These are phyloP conservation scores for Schizophyllum commune DNA, from an alignment of 1,284 basidiomycete genomes.

Conservation along the genomic window DNA sequence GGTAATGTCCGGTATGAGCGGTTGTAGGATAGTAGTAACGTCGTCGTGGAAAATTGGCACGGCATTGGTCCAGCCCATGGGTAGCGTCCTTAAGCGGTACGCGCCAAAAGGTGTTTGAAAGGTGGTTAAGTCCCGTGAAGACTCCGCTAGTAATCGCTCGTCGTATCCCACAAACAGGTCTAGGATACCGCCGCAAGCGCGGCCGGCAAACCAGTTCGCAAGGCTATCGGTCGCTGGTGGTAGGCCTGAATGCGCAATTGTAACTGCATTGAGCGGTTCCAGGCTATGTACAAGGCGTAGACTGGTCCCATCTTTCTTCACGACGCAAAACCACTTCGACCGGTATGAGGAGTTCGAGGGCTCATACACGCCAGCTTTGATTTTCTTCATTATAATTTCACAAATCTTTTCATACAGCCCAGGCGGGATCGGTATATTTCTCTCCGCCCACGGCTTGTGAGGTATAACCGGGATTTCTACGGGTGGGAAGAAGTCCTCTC, in stretches of 20 bases:
- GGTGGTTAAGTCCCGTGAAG: conserved; percentile 18
- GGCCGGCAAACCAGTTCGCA: conserved; percentile 15
- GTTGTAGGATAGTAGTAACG: conserved; percentile 20
- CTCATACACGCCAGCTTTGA: conserved; percentile 27
- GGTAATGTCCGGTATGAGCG: conserved; percentile 17
- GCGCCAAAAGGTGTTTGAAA: conserved; percentile 21
- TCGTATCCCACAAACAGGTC: conserved; percentile 21
- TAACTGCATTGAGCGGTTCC: conserved; percentile 25
- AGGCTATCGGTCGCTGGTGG: conserved; percentile 17
- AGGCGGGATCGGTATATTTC: conserved; percentile 32
- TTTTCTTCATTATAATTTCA: conserved; percentile 22
- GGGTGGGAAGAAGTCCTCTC: conserved; percentile 26
- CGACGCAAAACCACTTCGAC: conserved; percentile 29
- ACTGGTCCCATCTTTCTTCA: conserved; percentile 28
- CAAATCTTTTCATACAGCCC: conserved; percentile 27
- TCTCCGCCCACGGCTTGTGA: conserved; percentile 27
- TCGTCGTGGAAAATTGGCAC: conserved; percentile 22
- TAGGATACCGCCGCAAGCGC: conserved; percentile 15
- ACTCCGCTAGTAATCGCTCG: conserved; percentile 13
- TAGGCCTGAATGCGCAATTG: conserved; percentile 22
- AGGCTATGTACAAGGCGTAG: conserved; percentile 24
- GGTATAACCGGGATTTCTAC: conserved; percentile 24
- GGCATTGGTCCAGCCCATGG: conserved; percentile 26
- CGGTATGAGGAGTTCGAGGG: conserved; percentile 28
- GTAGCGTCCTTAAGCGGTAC: conserved; percentile 17